Conservation (phyloP, 345 rosid genomes). For the Tarenaya hassleriana region DNA sequence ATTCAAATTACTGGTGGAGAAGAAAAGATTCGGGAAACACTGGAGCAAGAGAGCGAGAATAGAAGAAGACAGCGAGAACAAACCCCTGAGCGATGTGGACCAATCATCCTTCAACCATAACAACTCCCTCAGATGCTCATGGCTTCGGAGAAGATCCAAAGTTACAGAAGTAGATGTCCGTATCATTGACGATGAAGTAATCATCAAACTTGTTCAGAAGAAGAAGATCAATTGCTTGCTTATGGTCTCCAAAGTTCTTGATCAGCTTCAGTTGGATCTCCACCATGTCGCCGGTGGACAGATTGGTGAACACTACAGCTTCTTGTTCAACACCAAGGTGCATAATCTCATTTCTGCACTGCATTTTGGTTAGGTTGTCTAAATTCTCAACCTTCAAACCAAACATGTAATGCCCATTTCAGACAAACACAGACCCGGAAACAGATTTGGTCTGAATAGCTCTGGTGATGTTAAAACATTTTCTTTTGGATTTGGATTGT, state of each 20-base stretch:
- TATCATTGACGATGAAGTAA: conserved; percentile 65
- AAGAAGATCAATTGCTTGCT: conserved; percentile 67
- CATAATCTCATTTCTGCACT: not conserved
- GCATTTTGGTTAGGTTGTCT: too few species aligned
- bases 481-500: not conserved
- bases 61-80: conserved; percentile 34
- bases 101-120: conserved; percentile 33
- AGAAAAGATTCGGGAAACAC: conserved; percentile 46
- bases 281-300: conserved; percentile 79
- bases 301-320: conserved; percentile 64
- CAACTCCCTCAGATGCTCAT: conserved; percentile 51
- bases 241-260: conserved; percentile 58
- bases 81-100: conserved; percentile 36
- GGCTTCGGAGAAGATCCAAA: conserved; percentile 81
- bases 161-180: conserved; percentile 75
- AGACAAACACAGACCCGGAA: not conserved
- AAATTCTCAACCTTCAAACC: too few species aligned
- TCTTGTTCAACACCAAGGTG: conserved; percentile 73
- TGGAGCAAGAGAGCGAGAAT: conserved; percentile 38
- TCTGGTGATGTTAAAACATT: not conserved
- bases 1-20: conserved; percentile 58
- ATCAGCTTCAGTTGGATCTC: conserved; percentile 67
- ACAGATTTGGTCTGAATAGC: not conserved
- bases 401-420: too few species aligned
- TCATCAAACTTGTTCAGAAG: conserved; percentile 60